These are phyloP conservation scores for Amanita molliuscula DNA, from an alignment of 768 basidiomycete species.

Conservation along the genomic window DNA sequence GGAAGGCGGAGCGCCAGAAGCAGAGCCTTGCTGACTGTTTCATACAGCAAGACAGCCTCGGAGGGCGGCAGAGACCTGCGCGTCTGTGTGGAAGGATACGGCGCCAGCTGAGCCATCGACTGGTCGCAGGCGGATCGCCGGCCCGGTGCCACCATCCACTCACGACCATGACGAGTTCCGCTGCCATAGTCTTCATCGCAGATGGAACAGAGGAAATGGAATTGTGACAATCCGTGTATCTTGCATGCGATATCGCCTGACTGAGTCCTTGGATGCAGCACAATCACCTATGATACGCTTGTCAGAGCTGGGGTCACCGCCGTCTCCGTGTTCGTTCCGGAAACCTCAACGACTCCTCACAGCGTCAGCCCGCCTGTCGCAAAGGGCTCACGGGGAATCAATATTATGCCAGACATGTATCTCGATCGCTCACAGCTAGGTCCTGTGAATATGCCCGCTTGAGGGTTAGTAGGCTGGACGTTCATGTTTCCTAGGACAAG, in stretches of 20 bases:
- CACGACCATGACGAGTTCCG: constrained; percentile 27
- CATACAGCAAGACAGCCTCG: constrained; percentile 37
- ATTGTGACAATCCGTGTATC: constrained; percentile 38
- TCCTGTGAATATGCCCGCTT: constrained; percentile 26
- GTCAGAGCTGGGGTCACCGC: constrained; percentile 63
- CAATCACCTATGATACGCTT: constrained; percentile 74
- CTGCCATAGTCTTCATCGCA: constrained; percentile 65
- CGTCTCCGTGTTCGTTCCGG: constrained; percentile 55
- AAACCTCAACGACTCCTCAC: constrained; percentile 15
- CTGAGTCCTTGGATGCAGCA: constrained; percentile 30
- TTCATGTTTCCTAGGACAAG: constrained; percentile 32
- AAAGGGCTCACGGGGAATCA: constrained; percentile 63
- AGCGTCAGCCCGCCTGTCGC: constrained; percentile 34
- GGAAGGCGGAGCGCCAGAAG: constrained; percentile 36
- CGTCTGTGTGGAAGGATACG: constrained; percentile 41
- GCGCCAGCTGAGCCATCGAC: constrained; percentile 20
- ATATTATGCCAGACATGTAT: constrained; percentile 55
- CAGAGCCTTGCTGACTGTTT: constrained; percentile 38
- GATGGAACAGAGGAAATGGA: constrained; percentile 88
- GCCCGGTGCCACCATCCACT: neutral
- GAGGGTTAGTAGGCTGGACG: neutral
- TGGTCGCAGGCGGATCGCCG: neutral
- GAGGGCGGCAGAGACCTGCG: constrained; percentile 41
- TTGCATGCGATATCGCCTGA: neutral
- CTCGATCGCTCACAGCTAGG: constrained; percentile 34